Base-by-base conservation (phyloP, 371 early-diverging fungal genomes). In the Umbelopsis sp. region DNA sequence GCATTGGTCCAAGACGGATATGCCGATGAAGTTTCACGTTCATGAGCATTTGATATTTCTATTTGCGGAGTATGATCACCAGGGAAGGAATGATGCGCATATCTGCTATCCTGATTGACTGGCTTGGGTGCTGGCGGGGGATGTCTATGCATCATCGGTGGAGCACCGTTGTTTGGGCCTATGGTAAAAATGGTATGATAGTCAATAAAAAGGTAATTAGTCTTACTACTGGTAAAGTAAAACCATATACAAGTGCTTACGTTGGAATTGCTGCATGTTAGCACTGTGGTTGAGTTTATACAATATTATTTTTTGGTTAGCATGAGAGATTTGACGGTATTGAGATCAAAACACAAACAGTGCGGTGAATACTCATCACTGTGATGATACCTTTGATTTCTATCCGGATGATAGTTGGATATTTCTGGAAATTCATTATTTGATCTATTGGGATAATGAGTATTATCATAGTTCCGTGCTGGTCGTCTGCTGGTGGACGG, bases 1-100 rank as follows among this genome's bases (percentile, higher is more conserved):
- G 35, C 57, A 57, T 57, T 57, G 57, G 29, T 57, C 57, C 57
- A 57, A 29, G 57, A 1, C 2, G 57, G 57, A 57, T 57, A 57
- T 18, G 12, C 14, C 29, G 57, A 29, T 57, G 32, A 18, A 35
- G 57, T 29, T 16, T 57, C 57, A 35, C 32, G 35, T 16, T 57
- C 35, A 14, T 57, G 57, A 57, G 57, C 35, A 57, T 35, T 57
- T n/a, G 35, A 18, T 7, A 20, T 48, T 48, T 48, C 48, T 48
- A 57, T 35, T 57, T 29, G 57, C 18, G 57, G 35, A 37, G 22
- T 51, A 24, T 22, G 29, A 51, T 29, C 24, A 25, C 35, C 57
- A 35, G 57, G 57, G 8, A 11, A 4, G 20, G 29, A 1, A 18
- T 29, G 57, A 53, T 53, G 37, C 29, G 57, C 57, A 18, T 48